These are phyloP conservation scores for Mrakia hoshinonis DNA, from an alignment of 768 basidiomycete genomes.

Conservation along the genomic window DNA sequence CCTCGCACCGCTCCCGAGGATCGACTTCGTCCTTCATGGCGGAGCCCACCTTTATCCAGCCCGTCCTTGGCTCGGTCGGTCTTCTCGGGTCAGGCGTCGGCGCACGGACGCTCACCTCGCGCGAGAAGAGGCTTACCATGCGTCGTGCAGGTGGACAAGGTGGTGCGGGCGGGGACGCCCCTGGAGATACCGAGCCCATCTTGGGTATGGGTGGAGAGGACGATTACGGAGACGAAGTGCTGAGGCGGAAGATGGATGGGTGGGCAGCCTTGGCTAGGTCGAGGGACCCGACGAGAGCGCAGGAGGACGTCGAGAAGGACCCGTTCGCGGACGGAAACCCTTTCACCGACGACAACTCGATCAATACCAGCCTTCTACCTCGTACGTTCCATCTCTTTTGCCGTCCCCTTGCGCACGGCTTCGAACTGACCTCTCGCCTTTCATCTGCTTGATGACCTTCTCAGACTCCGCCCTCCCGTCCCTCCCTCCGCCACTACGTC, in stretches of 20 bases:
- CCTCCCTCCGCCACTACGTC: neutral
- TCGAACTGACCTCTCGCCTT: neutral
- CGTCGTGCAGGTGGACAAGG: neutral
- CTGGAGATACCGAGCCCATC: neutral
- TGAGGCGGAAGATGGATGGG: conserved; percentile 5
- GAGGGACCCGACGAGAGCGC: too few relatives aligned
- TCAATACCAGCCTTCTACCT: too few relatives aligned
- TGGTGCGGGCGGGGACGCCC: neutral
- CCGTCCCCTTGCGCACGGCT: neutral
- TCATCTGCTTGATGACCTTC: too few relatives aligned
- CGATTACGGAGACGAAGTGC: neutral
- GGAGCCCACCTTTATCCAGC: neutral
- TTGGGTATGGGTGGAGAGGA: neutral
- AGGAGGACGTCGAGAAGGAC: too few relatives aligned
- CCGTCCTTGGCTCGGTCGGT: neutral
- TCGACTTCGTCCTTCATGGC: neutral
- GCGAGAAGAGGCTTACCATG: conserved; percentile 3
- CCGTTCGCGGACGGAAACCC: too few relatives aligned
- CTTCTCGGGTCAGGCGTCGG: neutral
- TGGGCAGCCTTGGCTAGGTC: neutral
- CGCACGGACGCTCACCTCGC: neutral
- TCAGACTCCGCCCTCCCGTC: neutral
- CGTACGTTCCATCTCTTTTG: neutral
- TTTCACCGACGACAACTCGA: too few relatives aligned
- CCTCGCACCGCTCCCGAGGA: neutral